A percentile compares a stretch with the other conserved stretches of the same genome.
phyloP scores from a whole-genome alignment of 148 eudicot species.

The Rhododendron simsii region DNA sequence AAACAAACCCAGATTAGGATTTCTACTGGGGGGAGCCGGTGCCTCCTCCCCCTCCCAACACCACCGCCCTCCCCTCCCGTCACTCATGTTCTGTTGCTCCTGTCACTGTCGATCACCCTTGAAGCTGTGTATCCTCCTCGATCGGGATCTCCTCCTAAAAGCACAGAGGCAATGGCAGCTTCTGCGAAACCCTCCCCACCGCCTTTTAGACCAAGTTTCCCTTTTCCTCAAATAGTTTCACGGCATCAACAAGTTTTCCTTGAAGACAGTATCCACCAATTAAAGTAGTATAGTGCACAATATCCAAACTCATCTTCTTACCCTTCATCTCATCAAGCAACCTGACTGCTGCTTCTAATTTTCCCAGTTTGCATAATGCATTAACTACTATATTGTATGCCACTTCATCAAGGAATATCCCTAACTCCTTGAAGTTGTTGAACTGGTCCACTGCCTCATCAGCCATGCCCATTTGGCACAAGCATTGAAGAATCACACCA shows the following conservation, averaged over 20 bases:
- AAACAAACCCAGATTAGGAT: too few relatives aligned
- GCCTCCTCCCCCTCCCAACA: too few relatives aligned
- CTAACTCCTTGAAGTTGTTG: conserved; percentile 53
- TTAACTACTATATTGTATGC: conserved; percentile 44
- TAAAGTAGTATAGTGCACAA: conserved; percentile 67
- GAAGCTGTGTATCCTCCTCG: too few relatives aligned
- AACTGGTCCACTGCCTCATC: conserved; percentile 43
- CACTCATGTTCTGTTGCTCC: too few relatives aligned
- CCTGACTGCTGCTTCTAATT: conserved; percentile 45
- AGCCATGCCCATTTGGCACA: conserved; percentile 33
- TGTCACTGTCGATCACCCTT: too few relatives aligned
- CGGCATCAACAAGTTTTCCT: conserved; percentile 43
- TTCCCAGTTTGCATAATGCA: conserved; percentile 54
- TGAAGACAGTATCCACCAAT: conserved; percentile 54
- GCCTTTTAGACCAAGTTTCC: too few relatives aligned
- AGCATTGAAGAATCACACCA: conserved; percentile 46
- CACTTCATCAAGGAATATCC: conserved; percentile 51
- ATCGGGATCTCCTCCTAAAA: too few relatives aligned
- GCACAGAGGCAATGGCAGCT: too few relatives aligned
- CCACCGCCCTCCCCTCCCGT: too few relatives aligned
- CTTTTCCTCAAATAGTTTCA: conserved; percentile 30
- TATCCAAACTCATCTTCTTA: conserved; percentile 46
- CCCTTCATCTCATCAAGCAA: conserved; percentile 54
- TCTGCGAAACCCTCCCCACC: too few relatives aligned
- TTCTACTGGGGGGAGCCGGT: too few relatives aligned